Evolutionary conservation across 305 asterid species (phyloP).

Genomic region (Solanum chacoense): DNA sequence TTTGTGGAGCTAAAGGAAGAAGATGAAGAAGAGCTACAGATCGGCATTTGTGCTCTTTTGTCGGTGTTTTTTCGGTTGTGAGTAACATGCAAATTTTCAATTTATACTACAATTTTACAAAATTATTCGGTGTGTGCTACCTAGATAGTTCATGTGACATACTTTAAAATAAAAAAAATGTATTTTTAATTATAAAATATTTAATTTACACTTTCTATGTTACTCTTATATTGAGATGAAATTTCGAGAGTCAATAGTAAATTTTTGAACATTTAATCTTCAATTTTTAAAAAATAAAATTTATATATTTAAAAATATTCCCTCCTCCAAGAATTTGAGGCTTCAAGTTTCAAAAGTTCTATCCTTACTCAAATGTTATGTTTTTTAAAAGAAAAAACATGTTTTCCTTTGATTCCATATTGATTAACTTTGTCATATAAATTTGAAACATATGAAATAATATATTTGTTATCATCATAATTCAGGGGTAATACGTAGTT

Average conservation of each 20-base stretch:
- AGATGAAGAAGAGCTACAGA: slow-evolving; percentile 28
- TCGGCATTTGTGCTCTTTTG: slow-evolving; percentile 19
- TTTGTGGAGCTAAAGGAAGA: background rate
- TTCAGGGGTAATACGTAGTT: too few species aligned
- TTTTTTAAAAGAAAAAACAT: too few species aligned
- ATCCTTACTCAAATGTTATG: background rate
- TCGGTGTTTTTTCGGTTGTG: background rate
- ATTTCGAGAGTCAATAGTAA: too few species aligned
- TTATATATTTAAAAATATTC: too few species aligned
- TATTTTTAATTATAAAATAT: too few species aligned
- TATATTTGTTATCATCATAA: too few species aligned
- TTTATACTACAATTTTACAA: too few species aligned
- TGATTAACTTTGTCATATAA: background rate
- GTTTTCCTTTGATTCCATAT: background rate
- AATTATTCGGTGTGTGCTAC: background rate
- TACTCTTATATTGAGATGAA: too few species aligned
- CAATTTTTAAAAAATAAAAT: too few species aligned
- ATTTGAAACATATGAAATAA: background rate
- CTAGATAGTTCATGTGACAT: background rate
- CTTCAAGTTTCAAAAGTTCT: background rate
- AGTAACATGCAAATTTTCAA: background rate
- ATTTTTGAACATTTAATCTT: too few species aligned
- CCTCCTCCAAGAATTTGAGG: background rate
- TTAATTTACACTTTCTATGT: too few species aligned
- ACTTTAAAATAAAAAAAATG: too few species aligned